These are phyloP conservation scores for Psilocybe azurescens DNA, from an alignment of 768 basidiomycete species.

Conservation along the genomic window DNA sequence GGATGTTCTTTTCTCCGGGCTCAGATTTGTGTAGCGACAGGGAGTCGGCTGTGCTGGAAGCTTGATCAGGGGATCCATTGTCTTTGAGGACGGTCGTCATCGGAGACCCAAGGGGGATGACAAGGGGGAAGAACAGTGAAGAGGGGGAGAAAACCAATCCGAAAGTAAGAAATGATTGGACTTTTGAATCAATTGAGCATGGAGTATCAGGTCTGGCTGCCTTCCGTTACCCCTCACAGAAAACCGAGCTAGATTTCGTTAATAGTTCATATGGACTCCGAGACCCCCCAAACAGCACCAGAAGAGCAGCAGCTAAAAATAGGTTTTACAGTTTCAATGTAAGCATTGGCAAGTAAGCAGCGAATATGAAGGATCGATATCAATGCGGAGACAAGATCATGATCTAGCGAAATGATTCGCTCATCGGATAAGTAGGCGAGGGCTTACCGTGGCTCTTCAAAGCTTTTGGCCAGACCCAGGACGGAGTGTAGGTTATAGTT, in stretches of 20 bases:
- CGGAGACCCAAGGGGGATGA: not conserved
- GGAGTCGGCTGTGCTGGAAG: not conserved
- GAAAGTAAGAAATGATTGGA: not conserved
- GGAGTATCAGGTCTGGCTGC: not conserved
- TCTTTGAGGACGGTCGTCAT: not conserved
- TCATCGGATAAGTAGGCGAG: not conserved
- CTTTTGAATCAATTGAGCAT: not conserved
- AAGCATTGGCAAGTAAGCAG: not conserved
- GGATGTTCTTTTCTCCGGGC: constrained; percentile 1
- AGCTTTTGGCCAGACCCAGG: too few species aligned
- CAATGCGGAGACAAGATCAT: not conserved
- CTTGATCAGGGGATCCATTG: not conserved
- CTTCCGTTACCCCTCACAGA: not conserved
- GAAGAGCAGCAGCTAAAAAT: not conserved
- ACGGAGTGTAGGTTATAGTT: too few species aligned
- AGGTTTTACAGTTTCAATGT: not conserved
- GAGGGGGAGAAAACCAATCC: not conserved
- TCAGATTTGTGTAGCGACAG: constrained; percentile 5
- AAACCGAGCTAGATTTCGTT: not conserved
- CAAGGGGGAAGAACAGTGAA: not conserved
- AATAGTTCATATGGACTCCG: not conserved
- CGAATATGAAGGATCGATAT: not conserved
- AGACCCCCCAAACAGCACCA: not conserved
- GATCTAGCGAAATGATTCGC: not conserved
- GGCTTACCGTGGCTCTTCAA: too few species aligned